A percentile compares a stretch with the other conserved stretches of the same genome.
phyloP scores from a whole-genome alignment of 148 eudicot genomes.

The Suaeda aralocaspica region DNA sequence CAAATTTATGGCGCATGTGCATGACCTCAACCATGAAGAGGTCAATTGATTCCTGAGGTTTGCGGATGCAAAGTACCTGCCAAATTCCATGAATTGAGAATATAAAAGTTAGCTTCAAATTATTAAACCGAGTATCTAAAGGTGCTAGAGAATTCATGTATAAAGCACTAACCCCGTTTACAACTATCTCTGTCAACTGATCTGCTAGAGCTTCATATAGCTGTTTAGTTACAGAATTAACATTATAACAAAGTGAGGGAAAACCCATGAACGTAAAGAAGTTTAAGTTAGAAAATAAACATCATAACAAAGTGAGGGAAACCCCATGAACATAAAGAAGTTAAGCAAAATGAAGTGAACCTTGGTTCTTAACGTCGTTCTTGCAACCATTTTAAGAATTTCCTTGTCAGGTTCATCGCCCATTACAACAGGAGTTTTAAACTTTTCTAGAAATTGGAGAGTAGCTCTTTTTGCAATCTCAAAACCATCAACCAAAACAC shows the following conservation, averaged over 20 bases:
- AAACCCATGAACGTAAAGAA: not conserved
- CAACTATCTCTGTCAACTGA: constrained; percentile 88
- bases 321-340: not conserved
- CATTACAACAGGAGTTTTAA: constrained; percentile 92
- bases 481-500: constrained; percentile 92
- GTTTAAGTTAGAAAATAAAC: constrained; percentile 4
- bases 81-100: constrained; percentile 9
- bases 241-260: not conserved
- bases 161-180: constrained; percentile 60
- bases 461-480: constrained; percentile 97
- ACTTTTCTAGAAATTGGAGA: constrained; percentile 77
- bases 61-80: constrained; percentile 93
- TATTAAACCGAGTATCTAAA: not conserved
- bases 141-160: not conserved
- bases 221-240: constrained; percentile 34
- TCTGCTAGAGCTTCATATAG: constrained; percentile 90
- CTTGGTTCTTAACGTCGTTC: constrained; percentile 95
- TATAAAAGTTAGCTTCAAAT: not conserved
- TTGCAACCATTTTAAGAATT: constrained; percentile 93
- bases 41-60: constrained; percentile 87
- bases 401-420: constrained; percentile 94
- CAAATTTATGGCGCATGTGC: constrained; percentile 99
- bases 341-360: constrained; percentile 25
- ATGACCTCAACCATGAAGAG: constrained; percentile 98
- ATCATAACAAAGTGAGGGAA: not conserved